Conservation (phyloP, 1,284 basidiomycete species). For the Abortiporus biennis region DNA sequence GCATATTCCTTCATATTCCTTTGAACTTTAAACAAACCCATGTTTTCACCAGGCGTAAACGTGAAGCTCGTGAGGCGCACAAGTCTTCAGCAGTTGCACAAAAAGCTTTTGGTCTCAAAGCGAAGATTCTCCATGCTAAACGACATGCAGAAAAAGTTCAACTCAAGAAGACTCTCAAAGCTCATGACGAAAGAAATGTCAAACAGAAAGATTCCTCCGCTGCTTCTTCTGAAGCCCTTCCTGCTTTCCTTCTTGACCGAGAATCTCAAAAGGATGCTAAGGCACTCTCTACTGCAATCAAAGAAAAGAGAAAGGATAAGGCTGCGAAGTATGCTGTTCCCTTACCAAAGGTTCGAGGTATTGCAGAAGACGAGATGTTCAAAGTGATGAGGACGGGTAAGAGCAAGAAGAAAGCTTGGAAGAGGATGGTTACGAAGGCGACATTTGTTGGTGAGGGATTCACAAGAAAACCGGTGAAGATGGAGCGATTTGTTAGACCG, state of each 20-base stretch:
- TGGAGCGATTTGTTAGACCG: conserved; percentile 97
- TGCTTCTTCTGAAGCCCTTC: conserved; percentile 84
- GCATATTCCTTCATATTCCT: conserved; percentile 18
- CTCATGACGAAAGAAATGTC: conserved; percentile 97
- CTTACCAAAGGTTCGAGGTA: conserved; percentile 93
- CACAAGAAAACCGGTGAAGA: conserved; percentile 97
- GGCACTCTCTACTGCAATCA: conserved; percentile 94
- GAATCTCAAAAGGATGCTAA: conserved; percentile 98
- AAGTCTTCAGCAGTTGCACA: conserved; percentile 84
- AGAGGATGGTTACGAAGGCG: conserved; percentile 99
- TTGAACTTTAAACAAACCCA: conserved; percentile 4
- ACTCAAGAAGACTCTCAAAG: conserved; percentile 98
- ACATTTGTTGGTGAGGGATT: conserved; percentile 99
- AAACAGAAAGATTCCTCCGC: conserved; percentile 85
- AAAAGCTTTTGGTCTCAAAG: conserved; percentile 95
- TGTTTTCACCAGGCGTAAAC: conserved; percentile 71
- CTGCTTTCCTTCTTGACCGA: conserved; percentile 93
- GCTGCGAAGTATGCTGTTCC: conserved; percentile 98
- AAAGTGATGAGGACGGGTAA: conserved; percentile 99
- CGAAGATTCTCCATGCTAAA: conserved; percentile 94
- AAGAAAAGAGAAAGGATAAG: conserved; percentile 99
- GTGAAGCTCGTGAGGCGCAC: conserved; percentile 89
- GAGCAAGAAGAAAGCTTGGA: conserved; percentile 96
- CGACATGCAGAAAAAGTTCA: conserved; percentile 97
- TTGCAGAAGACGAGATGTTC: conserved; percentile 99